These are phyloP conservation scores for Osmanthus fragrans DNA, from an alignment of 257 asterid species.

Conservation along the genomic window DNA sequence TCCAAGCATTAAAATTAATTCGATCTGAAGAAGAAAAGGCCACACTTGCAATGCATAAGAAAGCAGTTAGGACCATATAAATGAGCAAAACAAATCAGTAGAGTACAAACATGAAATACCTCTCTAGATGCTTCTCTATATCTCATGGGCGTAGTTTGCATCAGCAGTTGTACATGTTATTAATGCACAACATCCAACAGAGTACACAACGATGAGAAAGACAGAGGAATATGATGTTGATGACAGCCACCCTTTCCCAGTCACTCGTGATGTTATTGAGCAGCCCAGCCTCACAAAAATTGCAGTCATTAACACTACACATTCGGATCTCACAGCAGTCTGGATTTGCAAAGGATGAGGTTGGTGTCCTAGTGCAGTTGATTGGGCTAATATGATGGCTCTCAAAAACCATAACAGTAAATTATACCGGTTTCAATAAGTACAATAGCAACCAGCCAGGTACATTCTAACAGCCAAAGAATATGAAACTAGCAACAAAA, in stretches of 20 bases:
- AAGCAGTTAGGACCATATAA: not conserved
- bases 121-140: not conserved
- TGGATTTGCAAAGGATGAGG: not conserved
- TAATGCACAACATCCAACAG: not conserved
- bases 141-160: not conserved
- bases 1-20: not conserved
- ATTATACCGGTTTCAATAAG: not conserved
- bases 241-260: not conserved
- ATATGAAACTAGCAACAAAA: too few relatives aligned
- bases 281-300: not conserved
- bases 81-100: not conserved
- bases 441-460: not conserved
- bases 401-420: not conserved
- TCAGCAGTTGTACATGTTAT: not conserved
- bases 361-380: not conserved
- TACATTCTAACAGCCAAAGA: not conserved
- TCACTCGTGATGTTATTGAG: not conserved
- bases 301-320: not conserved
- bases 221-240: not conserved
- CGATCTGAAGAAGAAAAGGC: not conserved
- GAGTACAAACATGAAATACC: not conserved
- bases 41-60: not conserved
- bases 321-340: not conserved
- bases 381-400: not conserved
- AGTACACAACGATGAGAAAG: not conserved